Conservation (phyloP, 179 eudicot genomes). For the Camellia oleifera region DNA sequence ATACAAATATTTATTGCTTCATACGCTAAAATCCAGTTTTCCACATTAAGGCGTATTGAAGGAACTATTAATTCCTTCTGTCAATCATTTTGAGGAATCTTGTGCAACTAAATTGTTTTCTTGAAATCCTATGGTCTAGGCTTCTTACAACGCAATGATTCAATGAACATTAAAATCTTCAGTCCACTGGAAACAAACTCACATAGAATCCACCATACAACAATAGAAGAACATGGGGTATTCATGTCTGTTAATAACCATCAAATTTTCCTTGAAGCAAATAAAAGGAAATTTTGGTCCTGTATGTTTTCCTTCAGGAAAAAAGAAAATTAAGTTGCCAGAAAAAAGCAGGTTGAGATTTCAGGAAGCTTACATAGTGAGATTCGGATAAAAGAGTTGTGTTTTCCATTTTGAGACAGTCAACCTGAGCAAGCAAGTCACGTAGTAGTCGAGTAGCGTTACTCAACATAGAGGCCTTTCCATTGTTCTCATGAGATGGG, state of each 20-base stretch:
- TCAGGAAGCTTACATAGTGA: conserved; percentile 55
- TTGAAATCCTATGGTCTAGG: neutral
- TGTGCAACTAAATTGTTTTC: neutral
- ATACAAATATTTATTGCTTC: neutral
- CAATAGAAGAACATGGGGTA: neutral
- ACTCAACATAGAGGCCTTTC: conserved; percentile 63
- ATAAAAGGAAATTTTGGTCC: neutral
- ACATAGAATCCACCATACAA: neutral
- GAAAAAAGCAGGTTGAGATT: neutral
- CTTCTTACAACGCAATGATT: neutral
- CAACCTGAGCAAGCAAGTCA: conserved; percentile 52
- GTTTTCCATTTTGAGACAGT: conserved; percentile 60
- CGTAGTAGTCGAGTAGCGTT: conserved; percentile 53
- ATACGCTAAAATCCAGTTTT: neutral
- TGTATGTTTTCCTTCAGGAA: neutral
- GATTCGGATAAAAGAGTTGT: conserved; percentile 62
- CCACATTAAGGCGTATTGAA: neutral
- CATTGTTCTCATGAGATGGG: conserved; percentile 46
- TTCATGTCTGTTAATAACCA: neutral
- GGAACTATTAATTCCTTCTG: neutral
- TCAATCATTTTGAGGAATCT: neutral
- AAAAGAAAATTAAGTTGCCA: neutral
- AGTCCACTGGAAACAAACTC: neutral
- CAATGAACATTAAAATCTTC: neutral
- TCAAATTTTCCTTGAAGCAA: neutral